phyloP scores from a whole-genome alignment of 139 green algal species.

The Chlamydomonas urium region DNA sequence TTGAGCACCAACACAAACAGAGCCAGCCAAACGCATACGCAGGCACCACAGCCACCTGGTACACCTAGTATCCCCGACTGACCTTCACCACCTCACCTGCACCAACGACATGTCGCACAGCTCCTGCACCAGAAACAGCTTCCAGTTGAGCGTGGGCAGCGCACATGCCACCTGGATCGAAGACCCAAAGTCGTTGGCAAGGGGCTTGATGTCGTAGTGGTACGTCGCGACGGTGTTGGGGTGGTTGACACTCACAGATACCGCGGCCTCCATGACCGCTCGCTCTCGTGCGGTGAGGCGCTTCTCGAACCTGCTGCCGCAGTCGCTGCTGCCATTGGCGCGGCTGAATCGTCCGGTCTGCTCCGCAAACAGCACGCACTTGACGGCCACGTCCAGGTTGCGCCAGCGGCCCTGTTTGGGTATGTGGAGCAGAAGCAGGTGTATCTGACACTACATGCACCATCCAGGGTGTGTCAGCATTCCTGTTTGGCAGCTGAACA shows the following conservation, averaged over 20 bases:
- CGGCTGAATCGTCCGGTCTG: not conserved
- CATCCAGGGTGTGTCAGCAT: too few relatives aligned
- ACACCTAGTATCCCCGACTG: too few relatives aligned
- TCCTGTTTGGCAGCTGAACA: too few relatives aligned
- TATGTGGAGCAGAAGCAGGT: not conserved
- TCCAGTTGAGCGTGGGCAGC: conserved; percentile 1
- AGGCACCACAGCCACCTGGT: too few relatives aligned
- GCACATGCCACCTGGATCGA: not conserved
- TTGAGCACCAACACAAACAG: too few relatives aligned
- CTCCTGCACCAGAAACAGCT: conserved; percentile 18
- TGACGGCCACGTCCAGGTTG: not conserved
- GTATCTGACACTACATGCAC: not conserved
- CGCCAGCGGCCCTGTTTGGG: not conserved
- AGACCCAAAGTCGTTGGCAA: not conserved
- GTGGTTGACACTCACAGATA: not conserved
- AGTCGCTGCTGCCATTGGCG: not conserved
- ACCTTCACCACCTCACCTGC: too few relatives aligned
- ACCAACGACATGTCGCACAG: not conserved
- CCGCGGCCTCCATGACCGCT: not conserved
- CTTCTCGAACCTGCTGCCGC: not conserved
- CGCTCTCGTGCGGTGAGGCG: not conserved
- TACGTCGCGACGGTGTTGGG: not conserved
- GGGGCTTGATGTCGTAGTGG: not conserved
- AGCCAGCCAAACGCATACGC: too few relatives aligned
- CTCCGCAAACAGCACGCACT: not conserved